Evolutionary conservation across 1,139 yeast species (phyloP).

Genomic region (Zygoascus meyerae): DNA sequence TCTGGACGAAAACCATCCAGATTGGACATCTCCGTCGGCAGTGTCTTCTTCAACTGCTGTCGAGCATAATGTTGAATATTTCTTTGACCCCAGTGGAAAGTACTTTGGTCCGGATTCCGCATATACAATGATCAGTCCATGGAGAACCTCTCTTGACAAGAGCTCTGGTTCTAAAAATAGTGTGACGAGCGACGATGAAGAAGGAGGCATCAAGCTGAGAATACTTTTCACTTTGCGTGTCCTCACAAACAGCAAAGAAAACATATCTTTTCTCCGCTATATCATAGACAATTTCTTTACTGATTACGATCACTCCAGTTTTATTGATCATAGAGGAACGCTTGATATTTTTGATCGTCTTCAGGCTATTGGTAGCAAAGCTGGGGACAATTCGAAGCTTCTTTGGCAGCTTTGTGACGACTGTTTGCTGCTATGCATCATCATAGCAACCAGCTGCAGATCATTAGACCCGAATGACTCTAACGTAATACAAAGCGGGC

Average conservation of each 20-base stretch:
- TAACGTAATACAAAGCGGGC: not conserved
- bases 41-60: not conserved
- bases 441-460: constrained; percentile 6
- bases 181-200: not conserved
- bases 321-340: not conserved
- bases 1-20: not conserved
- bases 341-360: constrained; percentile 1
- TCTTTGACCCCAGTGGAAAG: constrained; percentile 3
- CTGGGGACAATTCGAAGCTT: not conserved
- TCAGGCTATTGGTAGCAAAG: not conserved
- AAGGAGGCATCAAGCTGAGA: not conserved
- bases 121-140: constrained; percentile 1
- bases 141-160: not conserved
- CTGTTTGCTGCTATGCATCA: constrained; percentile 7
- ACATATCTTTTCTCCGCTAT: not conserved
- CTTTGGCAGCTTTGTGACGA: constrained; percentile 9
- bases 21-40: not conserved
- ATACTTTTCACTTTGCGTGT: not conserved
- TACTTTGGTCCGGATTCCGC: constrained; percentile 4
- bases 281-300: not conserved
- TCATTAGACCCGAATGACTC: not conserved
- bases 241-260: not conserved
- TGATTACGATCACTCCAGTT: constrained; percentile 1
- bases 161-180: not conserved
- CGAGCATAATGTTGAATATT: not conserved